Evolutionary conservation across 768 basidiomycete genomes (phyloP), one percentile per base, ranked within the genome.

Genomic region (Kwoniella europaea): DNA sequence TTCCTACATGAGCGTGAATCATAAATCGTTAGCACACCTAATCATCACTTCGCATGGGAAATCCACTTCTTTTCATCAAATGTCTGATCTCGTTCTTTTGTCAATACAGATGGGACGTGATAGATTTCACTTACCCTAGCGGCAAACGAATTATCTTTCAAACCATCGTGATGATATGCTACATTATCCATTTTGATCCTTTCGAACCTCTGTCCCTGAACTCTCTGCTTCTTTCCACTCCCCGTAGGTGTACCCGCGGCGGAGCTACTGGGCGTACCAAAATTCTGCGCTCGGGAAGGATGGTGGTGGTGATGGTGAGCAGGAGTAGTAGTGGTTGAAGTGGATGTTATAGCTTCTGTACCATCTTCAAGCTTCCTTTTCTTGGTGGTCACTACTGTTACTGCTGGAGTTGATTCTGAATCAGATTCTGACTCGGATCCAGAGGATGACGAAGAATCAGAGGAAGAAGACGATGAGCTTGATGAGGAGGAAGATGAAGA

Each of bases 111-210:
- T 35, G 56, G 16, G 44, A 4, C 13, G 42, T 43, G 56, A 54
- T 56, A 56, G 55, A 56, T 35, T 10, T 53, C 46, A 82, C 86
- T 75, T 75, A 92, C 95, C 87, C 90, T 91, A 55, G 90, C 88
- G 66, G 90, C 87, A 76, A 95, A 99, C 29, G 89, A 86, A 79
- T 96, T 98, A 76, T 94, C 88, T 81, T 83, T 86, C 76, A 89
- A 74, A 50, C 86, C 83, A 29, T 86, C 84, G 70, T 89, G 86
- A 20, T 83, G 79, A 73, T 85, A 87, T 22, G 76, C 77, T 16
- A 91, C 85, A 54, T 88, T 86, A 20, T 91, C 89, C 2, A 87
- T 85, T 74, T 94, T 90, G 71, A 95, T 88, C 27, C 94, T 86
- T 79, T 89, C 88, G 86, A 98, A 99, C 20, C 92, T 90, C 63